Percentiles rank a stretch among this genome's conserved stretches.
phyloP scores from a whole-genome alignment of 73 alveolate genomes.

The Tetrahymena thermophila region DNA sequence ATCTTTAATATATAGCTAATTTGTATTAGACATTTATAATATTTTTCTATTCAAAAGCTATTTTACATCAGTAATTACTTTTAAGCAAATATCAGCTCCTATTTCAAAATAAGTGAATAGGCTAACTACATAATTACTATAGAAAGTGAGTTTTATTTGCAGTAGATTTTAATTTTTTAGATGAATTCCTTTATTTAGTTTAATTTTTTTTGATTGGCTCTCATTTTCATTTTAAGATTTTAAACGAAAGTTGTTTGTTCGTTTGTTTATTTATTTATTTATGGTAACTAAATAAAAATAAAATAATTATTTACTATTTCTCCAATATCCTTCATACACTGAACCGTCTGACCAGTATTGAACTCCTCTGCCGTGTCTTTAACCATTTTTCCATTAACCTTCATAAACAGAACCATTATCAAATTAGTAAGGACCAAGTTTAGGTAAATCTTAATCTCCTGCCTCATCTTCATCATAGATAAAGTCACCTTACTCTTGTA shows the following conservation, averaged over 20 bases:
- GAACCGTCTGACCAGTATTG: slow-evolving; percentile 68
- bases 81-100: too few species aligned
- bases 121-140: neutral
- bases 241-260: neutral
- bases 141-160: neutral
- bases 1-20: neutral
- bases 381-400: slow-evolving; percentile 64
- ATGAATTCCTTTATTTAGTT: neutral
- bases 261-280: too few species aligned
- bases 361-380: slow-evolving; percentile 61
- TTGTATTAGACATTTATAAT: neutral
- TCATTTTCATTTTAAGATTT: too few species aligned
- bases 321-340: slow-evolving; percentile 60
- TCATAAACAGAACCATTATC: slow-evolving; percentile 55
- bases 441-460: neutral
- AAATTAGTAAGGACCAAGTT: slow-evolving; percentile 26
- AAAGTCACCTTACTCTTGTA: slow-evolving; percentile 13
- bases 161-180: neutral
- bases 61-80: neutral
- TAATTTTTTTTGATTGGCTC: neutral
- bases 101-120: too few species aligned
- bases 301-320: neutral
- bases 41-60: too few species aligned
- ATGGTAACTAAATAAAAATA: neutral
- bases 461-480: neutral